Conservation (phyloP, 345 rosid species). For the Eucalyptus guilfoylei region DNA sequence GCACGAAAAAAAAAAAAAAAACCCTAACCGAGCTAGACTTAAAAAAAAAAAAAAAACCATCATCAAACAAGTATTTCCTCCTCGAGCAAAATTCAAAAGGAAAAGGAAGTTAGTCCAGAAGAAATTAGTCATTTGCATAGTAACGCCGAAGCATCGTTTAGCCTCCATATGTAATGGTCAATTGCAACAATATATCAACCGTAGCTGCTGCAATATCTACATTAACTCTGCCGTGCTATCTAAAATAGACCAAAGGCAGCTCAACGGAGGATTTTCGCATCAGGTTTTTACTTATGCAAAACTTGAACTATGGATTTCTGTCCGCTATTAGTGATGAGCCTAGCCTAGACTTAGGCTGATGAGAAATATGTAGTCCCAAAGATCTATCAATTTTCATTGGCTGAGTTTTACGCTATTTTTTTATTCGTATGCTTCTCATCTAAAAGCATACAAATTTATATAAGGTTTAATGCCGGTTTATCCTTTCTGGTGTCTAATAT, state of each 20-base stretch:
- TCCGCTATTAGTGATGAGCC: not conserved
- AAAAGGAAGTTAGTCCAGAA: too few species aligned
- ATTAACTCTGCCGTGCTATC: too few species aligned
- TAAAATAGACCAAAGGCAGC: too few species aligned
- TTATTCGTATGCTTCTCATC: not conserved
- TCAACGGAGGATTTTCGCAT: not conserved
- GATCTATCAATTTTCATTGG: not conserved
- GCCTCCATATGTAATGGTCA: too few species aligned
- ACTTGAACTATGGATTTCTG: not conserved
- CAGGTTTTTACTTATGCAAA: conserved; percentile 13
- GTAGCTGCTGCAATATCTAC: too few species aligned
- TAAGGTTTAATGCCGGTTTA: not conserved
- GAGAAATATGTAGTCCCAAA: not conserved
- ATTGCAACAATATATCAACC: too few species aligned
- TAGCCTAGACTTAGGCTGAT: not conserved
- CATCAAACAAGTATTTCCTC: not conserved
- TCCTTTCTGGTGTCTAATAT: not conserved
- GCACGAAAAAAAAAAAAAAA: not conserved
- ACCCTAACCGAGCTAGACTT: not conserved
- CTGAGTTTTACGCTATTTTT: not conserved
- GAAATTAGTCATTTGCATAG: too few species aligned
- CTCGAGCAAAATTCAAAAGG: too few species aligned
- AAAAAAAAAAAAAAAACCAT: not conserved
- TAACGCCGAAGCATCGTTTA: too few species aligned
- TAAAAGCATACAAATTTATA: not conserved